A percentile compares a stretch with the other conserved stretches of the same genome.
These are phyloP conservation scores for Ophiostoma tasmaniense DNA, from an alignment of 2,329 filamentous ascomycete genomes.

Conservation along the genomic window DNA sequence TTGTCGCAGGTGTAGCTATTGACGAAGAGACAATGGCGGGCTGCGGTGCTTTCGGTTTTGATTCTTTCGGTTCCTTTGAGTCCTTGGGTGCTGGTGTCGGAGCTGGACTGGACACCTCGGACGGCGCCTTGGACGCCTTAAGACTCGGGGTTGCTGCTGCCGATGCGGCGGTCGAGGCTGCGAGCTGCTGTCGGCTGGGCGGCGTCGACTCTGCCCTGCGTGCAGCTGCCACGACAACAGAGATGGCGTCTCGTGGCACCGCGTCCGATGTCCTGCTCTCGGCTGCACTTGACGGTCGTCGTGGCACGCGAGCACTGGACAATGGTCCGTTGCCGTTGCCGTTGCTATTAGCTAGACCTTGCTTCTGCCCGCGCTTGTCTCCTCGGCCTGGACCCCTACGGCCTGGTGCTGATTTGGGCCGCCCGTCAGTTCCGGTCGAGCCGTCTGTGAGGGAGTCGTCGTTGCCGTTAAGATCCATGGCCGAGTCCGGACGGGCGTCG, in stretches of 20 bases:
- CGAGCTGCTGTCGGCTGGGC: slow-evolving; percentile 2
- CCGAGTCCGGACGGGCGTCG: slow-evolving; percentile 35
- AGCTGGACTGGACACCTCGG: background rate
- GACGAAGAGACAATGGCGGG: slow-evolving; percentile 26
- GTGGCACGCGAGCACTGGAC: background rate
- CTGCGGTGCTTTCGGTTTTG: slow-evolving; percentile 25
- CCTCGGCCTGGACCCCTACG: background rate
- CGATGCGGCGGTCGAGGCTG: background rate
- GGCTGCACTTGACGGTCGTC: slow-evolving; percentile 2
- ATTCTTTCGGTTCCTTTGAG: background rate
- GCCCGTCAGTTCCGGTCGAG: slow-evolving; percentile 53
- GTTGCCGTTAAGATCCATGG: slow-evolving; percentile 52
- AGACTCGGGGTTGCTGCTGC: slow-evolving; percentile 15
- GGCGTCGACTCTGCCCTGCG: slow-evolving; percentile 6
- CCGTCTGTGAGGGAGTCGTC: slow-evolving; percentile 60
- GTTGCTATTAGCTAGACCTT: background rate
- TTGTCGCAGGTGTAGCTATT: background rate
- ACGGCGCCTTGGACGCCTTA: background rate
- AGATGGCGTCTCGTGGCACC: background rate
- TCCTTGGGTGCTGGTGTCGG: background rate
- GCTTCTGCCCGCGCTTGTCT: background rate
- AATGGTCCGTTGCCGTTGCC: background rate
- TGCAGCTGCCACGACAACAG: background rate
- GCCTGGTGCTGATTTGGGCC: slow-evolving; percentile 38
- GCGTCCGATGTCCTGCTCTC: background rate